A percentile compares a stretch with the other conserved stretches of the same genome.
Conservation (phyloP, 2,329 filamentous ascomycete genomes). For the Monosporascus sp. region DNA sequence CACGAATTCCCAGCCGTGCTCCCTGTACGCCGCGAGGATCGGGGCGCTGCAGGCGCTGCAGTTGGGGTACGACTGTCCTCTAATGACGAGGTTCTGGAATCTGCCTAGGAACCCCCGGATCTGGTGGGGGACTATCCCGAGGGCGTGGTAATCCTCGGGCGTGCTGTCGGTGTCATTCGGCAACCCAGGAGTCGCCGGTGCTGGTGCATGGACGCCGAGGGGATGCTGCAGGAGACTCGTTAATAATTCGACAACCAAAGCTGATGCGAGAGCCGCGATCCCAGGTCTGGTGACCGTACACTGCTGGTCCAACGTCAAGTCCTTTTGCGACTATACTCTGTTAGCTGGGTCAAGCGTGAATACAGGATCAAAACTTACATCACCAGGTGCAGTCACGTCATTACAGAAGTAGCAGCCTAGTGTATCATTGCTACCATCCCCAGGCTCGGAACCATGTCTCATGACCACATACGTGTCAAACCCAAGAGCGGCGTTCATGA, state of each 20-base stretch:
- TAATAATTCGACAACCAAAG: slow-evolving; percentile 83
- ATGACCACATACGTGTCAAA: slow-evolving; percentile 98
- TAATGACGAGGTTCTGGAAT: slow-evolving; percentile 69
- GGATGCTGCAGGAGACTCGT: slow-evolving; percentile 87
- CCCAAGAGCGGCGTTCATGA: slow-evolving; percentile 92
- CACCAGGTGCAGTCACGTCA: slow-evolving; percentile 88
- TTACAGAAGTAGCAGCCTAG: slow-evolving; percentile 98
- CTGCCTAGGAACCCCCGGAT: slow-evolving; percentile 71
- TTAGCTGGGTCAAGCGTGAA: slow-evolving; percentile 14
- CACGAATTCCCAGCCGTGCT: slow-evolving; percentile 71
- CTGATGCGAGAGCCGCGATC: slow-evolving; percentile 86
- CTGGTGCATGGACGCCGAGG: slow-evolving; percentile 55
- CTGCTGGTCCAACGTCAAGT: slow-evolving; percentile 93
- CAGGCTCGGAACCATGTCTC: slow-evolving; percentile 73
- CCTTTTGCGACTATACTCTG: slow-evolving; percentile 72
- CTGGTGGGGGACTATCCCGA: slow-evolving; percentile 72
- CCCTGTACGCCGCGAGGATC: slow-evolving; percentile 62
- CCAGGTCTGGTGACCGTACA: slow-evolving; percentile 95
- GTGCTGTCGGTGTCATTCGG: slow-evolving; percentile 40
- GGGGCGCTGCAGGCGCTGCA: slow-evolving; percentile 75
- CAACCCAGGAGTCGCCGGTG: slow-evolving; percentile 39
- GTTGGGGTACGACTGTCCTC: slow-evolving; percentile 69
- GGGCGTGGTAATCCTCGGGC: slow-evolving; percentile 50
- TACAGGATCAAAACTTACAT: slow-evolving; percentile 55
- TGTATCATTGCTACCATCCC: slow-evolving; percentile 53